Evolutionary conservation across 2,329 filamentous ascomycete genomes (phyloP), one percentile per base, ranked within the genome.

Genomic region (Parastagonospora avenae): DNA sequence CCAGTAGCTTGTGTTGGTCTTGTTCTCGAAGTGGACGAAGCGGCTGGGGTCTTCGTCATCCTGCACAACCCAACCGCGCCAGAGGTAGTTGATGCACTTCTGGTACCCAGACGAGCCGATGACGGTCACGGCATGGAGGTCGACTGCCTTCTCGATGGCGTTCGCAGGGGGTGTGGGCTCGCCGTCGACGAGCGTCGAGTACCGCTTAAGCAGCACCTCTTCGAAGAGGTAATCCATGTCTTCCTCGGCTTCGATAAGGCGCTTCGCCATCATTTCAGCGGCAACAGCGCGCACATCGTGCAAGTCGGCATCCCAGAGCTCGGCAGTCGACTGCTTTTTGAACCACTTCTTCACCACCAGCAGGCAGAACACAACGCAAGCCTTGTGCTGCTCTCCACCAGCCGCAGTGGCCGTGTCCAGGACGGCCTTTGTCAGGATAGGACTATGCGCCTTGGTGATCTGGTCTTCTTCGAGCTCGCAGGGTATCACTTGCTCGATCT

Each of bases 21-120:
- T 91, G 52, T 91, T 81, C 62, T 87, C 85, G 79, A 95, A 99
- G 67, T 92, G 88, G 46, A 97, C 83, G 70, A 99, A 99, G 45
- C 86, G 86, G n/a, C 87, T 86, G 0, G 93, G 89, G 63, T 97
- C 92, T 42, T 92, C 82, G 63, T 97, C 92, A 60, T 97, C 91
- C 72, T 99, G 94, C n/a, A 96, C 87, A 8, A 97, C 80, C 94
- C 94, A 99, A 16, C 94, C 94, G 55, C 86, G 85, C 94, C 94
- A 99, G 8, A 99, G 85, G 68, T 95, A 91, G 55, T 82, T 85
- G 66, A 97, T 91, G 70, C 93, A 97, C 76, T 95, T 96, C 64
- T 97, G 94, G 73, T 97, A 99, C 24, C 94, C 93, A 0, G 91
- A 92, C 0, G 90, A 93, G 2, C 91, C 91, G 55, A 97, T 97